Evolutionary conservation across 2,329 filamentous ascomycete genomes (phyloP).

Genomic region (Coniella vitis): DNA sequence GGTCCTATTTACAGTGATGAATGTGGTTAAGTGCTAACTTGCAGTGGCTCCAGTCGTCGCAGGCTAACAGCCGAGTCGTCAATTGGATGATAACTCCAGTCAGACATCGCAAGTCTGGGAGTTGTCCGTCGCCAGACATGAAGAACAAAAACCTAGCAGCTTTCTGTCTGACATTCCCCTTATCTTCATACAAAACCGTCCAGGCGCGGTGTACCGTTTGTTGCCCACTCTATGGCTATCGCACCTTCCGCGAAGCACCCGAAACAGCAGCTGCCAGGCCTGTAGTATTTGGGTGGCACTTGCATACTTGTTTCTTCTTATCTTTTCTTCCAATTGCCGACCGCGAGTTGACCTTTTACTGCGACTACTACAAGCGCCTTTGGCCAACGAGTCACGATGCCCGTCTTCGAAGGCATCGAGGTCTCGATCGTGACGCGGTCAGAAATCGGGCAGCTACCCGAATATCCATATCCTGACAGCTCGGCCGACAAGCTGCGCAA

Average conservation of each 20-base stretch:
- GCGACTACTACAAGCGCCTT: neutral
- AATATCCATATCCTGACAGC: conserved; percentile 49
- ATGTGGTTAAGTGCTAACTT: too few relatives aligned
- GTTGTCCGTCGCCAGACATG: too few relatives aligned
- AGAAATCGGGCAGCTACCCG: conserved; percentile 34
- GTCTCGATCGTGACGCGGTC: conserved; percentile 35
- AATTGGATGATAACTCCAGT: too few relatives aligned
- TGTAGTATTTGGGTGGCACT: neutral
- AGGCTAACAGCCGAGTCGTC: too few relatives aligned
- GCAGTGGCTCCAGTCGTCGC: too few relatives aligned
- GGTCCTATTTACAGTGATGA: too few relatives aligned
- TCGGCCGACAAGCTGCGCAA: conserved; percentile 33
- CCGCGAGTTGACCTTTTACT: neutral
- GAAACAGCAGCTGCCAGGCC: neutral
- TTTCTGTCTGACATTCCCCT: too few relatives aligned
- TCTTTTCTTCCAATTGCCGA: neutral
- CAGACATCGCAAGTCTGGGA: too few relatives aligned
- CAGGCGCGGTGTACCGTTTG: neutral
- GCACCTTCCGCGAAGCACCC: neutral
- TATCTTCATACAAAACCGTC: too few relatives aligned
- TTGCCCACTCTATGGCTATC: neutral
- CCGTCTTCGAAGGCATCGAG: conserved; percentile 41
- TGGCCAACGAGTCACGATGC: conserved; percentile 30
- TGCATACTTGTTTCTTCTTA: neutral
- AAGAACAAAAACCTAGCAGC: too few relatives aligned